Evolutionary conservation across 2,329 filamentous ascomycete species (phyloP), one percentile per base, ranked within the genome.

Genomic region (Penicillium concentricum): DNA sequence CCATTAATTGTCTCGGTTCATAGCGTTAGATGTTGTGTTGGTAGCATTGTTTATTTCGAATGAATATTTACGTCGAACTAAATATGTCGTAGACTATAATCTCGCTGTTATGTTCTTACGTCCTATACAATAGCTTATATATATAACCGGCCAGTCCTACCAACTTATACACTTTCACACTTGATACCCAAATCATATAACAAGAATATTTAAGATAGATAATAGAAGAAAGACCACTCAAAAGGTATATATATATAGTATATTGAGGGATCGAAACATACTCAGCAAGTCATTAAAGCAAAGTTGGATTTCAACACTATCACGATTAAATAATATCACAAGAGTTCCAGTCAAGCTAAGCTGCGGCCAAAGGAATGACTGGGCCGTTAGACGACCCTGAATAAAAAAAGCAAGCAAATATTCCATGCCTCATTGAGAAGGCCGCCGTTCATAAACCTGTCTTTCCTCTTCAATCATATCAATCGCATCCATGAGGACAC

Each of bases 381-480:
- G 37, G 10, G 37, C 16, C 18, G 5, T 22, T 30, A 24, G 4
- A 39, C 30, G 12, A 51, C 20, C 16, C 38, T n/a, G 18, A 20
- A 34, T n/a, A 9, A 46, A 10, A 39, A 51, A n/a, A 51, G n/a
- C 28, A 43, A 42, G n/a, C 2, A 16, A 8, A 39, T 42, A 5
- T 47, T 50, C 37, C 15, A 49, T 45, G 13, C 24, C 32, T 61
- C 32, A 63, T 16, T 54, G 26, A 16, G 32, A 48, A 30, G 55
- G 44, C 24, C 65, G 68, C 44, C 72, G 64, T 34, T 71, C 69
- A 64, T 78, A 79, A 4, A 67, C 75, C 54, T 72, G 74, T 42
- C 75, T 72, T 57, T 81, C 78, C 57, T 81, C 78, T 57, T 80
- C 78, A 60, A 81, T 79, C 73, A 80, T 78, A 45, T 80, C 78